phyloP scores from a whole-genome alignment of 345 rosid species.

The Microcos paniculata region DNA sequence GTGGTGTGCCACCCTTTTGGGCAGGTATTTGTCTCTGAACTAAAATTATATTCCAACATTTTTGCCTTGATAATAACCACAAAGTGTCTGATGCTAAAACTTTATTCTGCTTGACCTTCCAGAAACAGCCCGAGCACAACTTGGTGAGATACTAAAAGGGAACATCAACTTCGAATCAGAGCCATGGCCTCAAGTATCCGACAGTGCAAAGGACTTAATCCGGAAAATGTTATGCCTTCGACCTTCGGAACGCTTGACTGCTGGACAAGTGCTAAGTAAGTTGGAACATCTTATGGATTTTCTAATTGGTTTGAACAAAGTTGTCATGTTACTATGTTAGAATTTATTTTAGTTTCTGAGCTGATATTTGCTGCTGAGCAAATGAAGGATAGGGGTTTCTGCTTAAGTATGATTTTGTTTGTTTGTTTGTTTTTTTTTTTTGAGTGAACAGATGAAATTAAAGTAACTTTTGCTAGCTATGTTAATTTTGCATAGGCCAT shows the following conservation, averaged over 20 bases:
- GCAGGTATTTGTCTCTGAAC: background rate
- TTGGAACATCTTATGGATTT: background rate
- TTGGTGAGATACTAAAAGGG: background rate
- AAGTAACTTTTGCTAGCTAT: too few relatives aligned
- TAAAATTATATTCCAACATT: too few relatives aligned
- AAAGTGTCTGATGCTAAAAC: too few relatives aligned
- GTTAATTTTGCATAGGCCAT: background rate
- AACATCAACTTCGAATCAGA: background rate
- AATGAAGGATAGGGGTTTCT: too few relatives aligned
- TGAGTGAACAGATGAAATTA: too few relatives aligned
- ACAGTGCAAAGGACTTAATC: conserved; percentile 2
- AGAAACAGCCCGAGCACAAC: background rate
- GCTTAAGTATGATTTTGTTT: too few relatives aligned
- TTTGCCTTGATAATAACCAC: too few relatives aligned
- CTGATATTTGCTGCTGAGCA: too few relatives aligned
- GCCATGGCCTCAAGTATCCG: background rate
- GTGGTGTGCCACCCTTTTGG: conserved; percentile 71
- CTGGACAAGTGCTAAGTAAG: background rate
- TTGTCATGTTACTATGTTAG: too few relatives aligned
- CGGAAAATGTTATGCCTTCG: background rate
- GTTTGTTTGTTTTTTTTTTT: too few relatives aligned
- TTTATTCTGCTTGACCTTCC: background rate
- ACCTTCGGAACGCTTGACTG: background rate
- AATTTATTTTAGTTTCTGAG: too few relatives aligned
- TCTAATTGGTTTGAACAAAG: background rate